Percentiles rank a stretch among this genome's conserved stretches.
phyloP scores from a whole-genome alignment of 768 basidiomycete genomes.

The Boletus pseudopeckii region DNA sequence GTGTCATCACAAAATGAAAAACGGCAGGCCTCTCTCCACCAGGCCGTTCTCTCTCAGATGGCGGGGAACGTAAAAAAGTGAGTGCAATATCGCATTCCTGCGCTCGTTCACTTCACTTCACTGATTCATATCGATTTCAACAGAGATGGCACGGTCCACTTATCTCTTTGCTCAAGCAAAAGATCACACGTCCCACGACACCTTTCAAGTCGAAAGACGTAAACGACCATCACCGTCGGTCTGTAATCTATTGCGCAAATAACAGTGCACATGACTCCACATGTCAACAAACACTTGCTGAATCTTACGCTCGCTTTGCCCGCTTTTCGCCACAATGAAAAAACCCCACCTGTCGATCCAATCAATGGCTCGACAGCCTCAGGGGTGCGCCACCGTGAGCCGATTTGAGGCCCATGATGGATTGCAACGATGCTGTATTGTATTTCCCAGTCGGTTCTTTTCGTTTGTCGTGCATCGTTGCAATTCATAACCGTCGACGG shows the following conservation, averaged over 20 bases:
- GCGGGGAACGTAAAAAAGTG: constrained; percentile 22
- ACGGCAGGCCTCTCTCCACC: constrained; percentile 1
- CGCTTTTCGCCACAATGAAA: too few species aligned
- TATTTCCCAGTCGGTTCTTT: not conserved
- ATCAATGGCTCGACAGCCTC: not conserved
- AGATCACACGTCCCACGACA: constrained; percentile 1
- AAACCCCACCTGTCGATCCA: not conserved
- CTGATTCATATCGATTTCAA: constrained; percentile 1
- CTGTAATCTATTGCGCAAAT: constrained; percentile 1
- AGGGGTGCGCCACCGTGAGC: not conserved
- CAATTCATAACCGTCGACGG: constrained; percentile 8
- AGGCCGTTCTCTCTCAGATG: not conserved
- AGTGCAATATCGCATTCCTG: not conserved
- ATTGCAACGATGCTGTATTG: constrained; percentile 1
- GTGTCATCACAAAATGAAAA: constrained; percentile 15
- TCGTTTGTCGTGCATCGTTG: too few species aligned
- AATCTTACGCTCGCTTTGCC: too few species aligned
- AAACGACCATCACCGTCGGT: constrained; percentile 4
- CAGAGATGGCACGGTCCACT: too few species aligned
- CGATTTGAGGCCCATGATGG: not conserved
- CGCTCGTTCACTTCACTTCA: too few species aligned
- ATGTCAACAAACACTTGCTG: constrained; percentile 6
- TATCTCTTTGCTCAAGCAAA: not conserved
- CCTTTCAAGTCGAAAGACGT: too few species aligned
- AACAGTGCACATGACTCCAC: not conserved